Percentiles rank a stretch among this genome's conserved stretches.
Evolutionary conservation across 2,329 filamentous ascomycete genomes (phyloP).

Genomic region (Salinomyces thailandicus): DNA sequence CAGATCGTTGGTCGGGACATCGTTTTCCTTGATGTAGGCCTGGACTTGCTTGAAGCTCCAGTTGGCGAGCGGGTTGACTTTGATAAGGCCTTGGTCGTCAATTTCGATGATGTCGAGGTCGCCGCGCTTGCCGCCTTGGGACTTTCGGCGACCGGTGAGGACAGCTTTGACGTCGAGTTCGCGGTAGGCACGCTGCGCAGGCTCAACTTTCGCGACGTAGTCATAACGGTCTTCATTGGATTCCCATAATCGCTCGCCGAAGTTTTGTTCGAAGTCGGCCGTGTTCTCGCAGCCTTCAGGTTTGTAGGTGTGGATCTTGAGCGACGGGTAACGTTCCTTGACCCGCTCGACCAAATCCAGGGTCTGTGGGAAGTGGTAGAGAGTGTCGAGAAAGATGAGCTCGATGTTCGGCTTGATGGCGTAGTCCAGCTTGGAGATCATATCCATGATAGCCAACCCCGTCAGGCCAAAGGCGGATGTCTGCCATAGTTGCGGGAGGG

Average conservation of each 20-base stretch:
- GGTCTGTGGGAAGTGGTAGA: constrained; percentile 44
- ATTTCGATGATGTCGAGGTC: constrained; percentile 86
- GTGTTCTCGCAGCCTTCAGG: constrained; percentile 63
- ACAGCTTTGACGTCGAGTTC: constrained; percentile 83
- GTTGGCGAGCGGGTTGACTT: constrained; percentile 93
- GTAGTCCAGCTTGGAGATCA: constrained; percentile 64
- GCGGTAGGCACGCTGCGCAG: constrained; percentile 79
- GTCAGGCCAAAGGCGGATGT: constrained; percentile 43
- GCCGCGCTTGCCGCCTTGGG: constrained; percentile 86
- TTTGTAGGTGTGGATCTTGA: constrained; percentile 81
- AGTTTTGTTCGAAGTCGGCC: constrained; percentile 68
- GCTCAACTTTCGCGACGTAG: constrained; percentile 95
- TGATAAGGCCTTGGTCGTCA: constrained; percentile 83
- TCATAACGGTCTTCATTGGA: constrained; percentile 83
- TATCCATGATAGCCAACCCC: constrained; percentile 44
- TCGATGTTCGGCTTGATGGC: constrained; percentile 45
- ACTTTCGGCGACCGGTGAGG: constrained; percentile 80
- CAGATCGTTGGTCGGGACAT: constrained; percentile 87
- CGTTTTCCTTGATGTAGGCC: constrained; percentile 71
- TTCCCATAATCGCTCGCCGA: constrained; percentile 79
- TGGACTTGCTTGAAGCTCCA: constrained; percentile 89
- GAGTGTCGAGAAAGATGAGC: constrained; percentile 45
- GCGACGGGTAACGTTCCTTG: constrained; percentile 62
- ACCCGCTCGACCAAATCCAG: constrained; percentile 52
- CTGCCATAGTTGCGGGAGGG: constrained; percentile 66